Percentiles rank a stretch among this genome's conserved stretches.
Evolutionary conservation across 352 stramenopile species (phyloP).

Genomic region (Phytopythium boreale): DNA sequence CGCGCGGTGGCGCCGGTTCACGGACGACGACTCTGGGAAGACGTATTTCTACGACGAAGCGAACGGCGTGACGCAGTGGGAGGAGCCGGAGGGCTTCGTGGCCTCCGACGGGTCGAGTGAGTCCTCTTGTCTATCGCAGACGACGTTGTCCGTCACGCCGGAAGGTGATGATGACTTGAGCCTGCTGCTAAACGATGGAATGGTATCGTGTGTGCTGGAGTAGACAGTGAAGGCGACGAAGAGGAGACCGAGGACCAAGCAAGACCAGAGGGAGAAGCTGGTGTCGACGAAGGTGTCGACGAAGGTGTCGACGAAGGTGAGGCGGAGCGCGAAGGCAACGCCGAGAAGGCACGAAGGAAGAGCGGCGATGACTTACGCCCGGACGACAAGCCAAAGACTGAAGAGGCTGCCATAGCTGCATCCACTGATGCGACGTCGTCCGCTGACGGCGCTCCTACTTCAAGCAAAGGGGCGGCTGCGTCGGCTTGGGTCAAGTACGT

Average conservation of each 20-base stretch:
- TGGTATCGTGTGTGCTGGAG: background rate
- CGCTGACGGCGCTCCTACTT: background rate
- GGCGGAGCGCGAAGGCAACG: background rate
- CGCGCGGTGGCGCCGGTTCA: constrained; percentile 55
- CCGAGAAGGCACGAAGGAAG: constrained; percentile 4
- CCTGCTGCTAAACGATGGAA: background rate
- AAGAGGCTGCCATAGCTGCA: background rate
- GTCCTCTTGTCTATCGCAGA: background rate
- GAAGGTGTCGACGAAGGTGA: constrained; percentile 11
- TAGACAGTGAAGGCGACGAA: constrained; percentile 2
- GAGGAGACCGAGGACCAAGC: background rate
- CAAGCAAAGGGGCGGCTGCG: background rate
- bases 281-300: constrained; percentile 9
- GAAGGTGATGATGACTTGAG: constrained; percentile 5
- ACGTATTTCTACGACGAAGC: constrained; percentile 76
- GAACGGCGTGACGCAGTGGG: constrained; percentile 72
- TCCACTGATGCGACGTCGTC: background rate
- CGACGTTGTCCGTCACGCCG: background rate
- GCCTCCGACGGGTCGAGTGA: constrained; percentile 5
- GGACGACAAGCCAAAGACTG: background rate
- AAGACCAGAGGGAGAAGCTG: background rate
- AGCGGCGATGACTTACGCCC: background rate
- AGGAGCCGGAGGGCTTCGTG: constrained; percentile 52
- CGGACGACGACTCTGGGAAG: constrained; percentile 55
- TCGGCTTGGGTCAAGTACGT: constrained; percentile 65